Evolutionary conservation across 345 rosid genomes (phyloP).

Genomic region (Camelina laxa): DNA sequence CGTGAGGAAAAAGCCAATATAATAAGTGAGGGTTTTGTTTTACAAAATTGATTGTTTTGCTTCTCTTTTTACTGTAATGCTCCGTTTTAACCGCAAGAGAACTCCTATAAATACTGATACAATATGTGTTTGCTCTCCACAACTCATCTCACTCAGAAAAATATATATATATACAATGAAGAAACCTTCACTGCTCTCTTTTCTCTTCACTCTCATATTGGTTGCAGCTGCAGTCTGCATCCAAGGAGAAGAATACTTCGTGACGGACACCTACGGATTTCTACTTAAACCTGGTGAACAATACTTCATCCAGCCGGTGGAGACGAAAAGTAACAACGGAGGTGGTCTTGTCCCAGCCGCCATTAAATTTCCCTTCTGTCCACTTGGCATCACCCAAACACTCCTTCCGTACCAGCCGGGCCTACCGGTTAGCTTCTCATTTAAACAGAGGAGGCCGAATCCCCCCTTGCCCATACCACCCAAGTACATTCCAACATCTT

Average conservation of each 20-base stretch:
- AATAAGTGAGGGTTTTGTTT: too few relatives aligned
- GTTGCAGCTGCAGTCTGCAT: conserved; percentile 13
- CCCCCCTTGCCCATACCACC: too few relatives aligned
- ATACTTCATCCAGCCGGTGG: conserved; percentile 32
- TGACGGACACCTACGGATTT: conserved; percentile 10
- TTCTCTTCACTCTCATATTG: conserved; percentile 21
- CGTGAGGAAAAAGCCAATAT: too few relatives aligned
- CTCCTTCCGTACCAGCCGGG: not conserved
- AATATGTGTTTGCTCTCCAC: conserved; percentile 10
- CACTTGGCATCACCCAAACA: conserved; percentile 33
- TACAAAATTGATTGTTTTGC: not conserved
- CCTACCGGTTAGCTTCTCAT: conserved; percentile 17
- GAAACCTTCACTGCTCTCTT: conserved; percentile 10
- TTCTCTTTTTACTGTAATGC: not conserved
- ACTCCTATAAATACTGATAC: conserved; percentile 15
- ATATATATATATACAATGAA: conserved; percentile 25
- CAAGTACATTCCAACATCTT: too few relatives aligned
- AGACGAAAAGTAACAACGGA: not conserved
- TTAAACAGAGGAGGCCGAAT: too few relatives aligned
- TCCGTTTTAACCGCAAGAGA: not conserved
- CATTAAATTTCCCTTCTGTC: not conserved
- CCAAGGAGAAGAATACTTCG: conserved; percentile 17
- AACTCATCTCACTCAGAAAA: conserved; percentile 4
- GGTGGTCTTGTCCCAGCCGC: conserved; percentile 36
- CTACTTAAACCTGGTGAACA: not conserved